Conservation (phyloP, 75 land plant genomes). For the Selaginella moellendorffii region DNA sequence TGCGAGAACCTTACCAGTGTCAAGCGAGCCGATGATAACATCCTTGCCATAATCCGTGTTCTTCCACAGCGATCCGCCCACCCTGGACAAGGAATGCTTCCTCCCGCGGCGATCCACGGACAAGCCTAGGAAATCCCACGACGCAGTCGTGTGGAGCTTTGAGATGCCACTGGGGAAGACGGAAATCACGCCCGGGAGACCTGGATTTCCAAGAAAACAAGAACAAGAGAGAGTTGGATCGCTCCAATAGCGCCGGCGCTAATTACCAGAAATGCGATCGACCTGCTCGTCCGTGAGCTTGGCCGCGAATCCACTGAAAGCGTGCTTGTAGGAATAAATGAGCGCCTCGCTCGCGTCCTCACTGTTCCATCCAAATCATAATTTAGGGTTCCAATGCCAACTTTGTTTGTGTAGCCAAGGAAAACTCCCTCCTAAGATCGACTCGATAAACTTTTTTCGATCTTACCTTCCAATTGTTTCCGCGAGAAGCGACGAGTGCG, state of each 20-base stretch:
- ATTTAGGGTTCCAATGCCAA: neutral
- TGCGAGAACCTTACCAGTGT: too few species aligned
- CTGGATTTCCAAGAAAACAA: too few species aligned
- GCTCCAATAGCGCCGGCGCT: too few species aligned
- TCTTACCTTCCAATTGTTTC: neutral
- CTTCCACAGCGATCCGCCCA: neutral
- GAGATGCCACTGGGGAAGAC: neutral
- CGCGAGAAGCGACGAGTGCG: neutral
- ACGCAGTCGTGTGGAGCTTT: neutral
- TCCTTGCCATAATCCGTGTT: neutral
- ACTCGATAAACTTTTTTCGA: neutral
- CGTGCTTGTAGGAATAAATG: constrained; percentile 10
- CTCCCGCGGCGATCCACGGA: neutral
- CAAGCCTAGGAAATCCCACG: constrained; percentile 7
- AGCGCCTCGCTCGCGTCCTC: neutral
- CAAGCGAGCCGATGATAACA: neutral
- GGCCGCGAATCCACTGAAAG: constrained; percentile 14
- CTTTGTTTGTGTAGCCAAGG: too few species aligned
- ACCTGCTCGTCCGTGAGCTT: constrained; percentile 8
- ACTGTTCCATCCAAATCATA: neutral
- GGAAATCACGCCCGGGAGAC: neutral
- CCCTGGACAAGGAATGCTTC: neutral
- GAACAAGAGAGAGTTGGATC: too few species aligned
- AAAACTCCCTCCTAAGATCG: too few species aligned
- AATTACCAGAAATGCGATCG: neutral